Evolutionary conservation across 768 basidiomycete genomes (phyloP).

Genomic region (Leucosporidium creatinivorum): DNA sequence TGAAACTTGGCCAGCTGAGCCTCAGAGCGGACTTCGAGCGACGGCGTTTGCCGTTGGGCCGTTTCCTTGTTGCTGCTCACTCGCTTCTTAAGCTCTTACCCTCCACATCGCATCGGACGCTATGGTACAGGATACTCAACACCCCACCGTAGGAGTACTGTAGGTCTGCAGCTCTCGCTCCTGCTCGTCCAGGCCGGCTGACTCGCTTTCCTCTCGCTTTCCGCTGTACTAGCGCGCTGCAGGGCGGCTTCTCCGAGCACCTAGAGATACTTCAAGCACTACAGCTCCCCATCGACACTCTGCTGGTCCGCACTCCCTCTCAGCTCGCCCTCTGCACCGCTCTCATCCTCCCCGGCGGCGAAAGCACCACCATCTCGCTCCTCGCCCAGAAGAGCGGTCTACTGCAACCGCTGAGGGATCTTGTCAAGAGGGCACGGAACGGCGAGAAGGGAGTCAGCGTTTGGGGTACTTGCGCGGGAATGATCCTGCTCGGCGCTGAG

Average conservation of each 20-base stretch:
- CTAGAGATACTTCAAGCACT: constrained; percentile 4
- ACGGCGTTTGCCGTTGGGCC: too few species aligned
- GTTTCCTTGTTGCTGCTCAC: too few species aligned
- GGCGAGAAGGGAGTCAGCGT: constrained; percentile 52
- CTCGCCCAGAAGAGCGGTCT: constrained; percentile 61
- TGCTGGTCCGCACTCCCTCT: constrained; percentile 49
- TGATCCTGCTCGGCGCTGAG: constrained; percentile 64
- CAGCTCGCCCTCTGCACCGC: constrained; percentile 72
- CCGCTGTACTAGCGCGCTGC: background rate
- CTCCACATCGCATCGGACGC: too few species aligned
- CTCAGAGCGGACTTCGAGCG: constrained; percentile 5
- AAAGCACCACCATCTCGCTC: constrained; percentile 86
- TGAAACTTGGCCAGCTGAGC: too few species aligned
- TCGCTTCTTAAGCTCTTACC: too few species aligned
- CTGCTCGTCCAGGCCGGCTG: too few species aligned
- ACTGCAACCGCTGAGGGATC: constrained; percentile 67
- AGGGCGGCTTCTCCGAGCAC: constrained; percentile 5
- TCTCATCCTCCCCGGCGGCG: constrained; percentile 90
- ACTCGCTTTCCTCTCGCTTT: too few species aligned
- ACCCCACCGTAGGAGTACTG: too few species aligned
- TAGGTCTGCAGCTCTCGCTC: too few species aligned
- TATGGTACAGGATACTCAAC: too few species aligned
- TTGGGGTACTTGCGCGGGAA: constrained; percentile 96
- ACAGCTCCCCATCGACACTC: background rate
- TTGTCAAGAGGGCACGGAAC: constrained; percentile 45